Evolutionary conservation across 2,329 filamentous ascomycete species (phyloP).

Genomic region (Davidsoniella eucalypti): DNA sequence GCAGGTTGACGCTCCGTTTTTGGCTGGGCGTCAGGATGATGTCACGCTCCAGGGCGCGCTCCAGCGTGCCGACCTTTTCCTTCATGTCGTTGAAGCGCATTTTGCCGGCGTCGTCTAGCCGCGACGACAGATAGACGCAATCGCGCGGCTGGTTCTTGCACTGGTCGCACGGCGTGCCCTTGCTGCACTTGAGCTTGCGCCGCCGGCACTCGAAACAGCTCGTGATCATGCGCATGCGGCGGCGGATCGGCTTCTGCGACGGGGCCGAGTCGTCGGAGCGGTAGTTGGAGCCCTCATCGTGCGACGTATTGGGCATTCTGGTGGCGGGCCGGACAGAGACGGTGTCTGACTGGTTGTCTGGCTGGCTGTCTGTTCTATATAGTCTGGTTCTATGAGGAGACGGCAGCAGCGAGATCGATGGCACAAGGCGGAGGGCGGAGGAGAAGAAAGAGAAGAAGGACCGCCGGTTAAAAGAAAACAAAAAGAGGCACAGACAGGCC

Average conservation of each 20-base stretch:
- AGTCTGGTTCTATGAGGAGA: too few species aligned
- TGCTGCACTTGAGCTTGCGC: constrained; percentile 66
- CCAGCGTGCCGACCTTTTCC: constrained; percentile 58
- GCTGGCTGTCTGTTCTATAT: too few species aligned
- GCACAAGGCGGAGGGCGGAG: too few species aligned
- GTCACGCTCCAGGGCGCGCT: constrained; percentile 52
- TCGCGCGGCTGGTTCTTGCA: constrained; percentile 38
- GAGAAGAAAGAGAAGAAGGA: too few species aligned
- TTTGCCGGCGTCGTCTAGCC: constrained; percentile 53
- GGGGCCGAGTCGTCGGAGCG: not conserved
- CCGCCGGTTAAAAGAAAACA: not conserved
- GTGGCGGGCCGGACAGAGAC: too few species aligned
- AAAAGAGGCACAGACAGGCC: not conserved
- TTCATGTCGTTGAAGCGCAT: constrained; percentile 60
- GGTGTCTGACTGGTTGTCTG: too few species aligned
- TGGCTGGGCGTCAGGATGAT: constrained; percentile 29
- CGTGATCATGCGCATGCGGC: constrained; percentile 49
- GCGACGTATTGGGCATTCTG: too few species aligned
- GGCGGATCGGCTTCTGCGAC: constrained; percentile 26
- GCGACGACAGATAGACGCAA: constrained; percentile 47
- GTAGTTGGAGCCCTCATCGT: too few species aligned
- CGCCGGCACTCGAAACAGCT: constrained; percentile 56
- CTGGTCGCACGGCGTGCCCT: constrained; percentile 53
- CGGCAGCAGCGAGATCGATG: too few species aligned
- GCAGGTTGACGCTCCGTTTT: constrained; percentile 18